A percentile compares a stretch with the other conserved stretches of the same genome.
These are phyloP conservation scores for Trametes coccinea DNA, from an alignment of 768 basidiomycete genomes.

Conservation along the genomic window DNA sequence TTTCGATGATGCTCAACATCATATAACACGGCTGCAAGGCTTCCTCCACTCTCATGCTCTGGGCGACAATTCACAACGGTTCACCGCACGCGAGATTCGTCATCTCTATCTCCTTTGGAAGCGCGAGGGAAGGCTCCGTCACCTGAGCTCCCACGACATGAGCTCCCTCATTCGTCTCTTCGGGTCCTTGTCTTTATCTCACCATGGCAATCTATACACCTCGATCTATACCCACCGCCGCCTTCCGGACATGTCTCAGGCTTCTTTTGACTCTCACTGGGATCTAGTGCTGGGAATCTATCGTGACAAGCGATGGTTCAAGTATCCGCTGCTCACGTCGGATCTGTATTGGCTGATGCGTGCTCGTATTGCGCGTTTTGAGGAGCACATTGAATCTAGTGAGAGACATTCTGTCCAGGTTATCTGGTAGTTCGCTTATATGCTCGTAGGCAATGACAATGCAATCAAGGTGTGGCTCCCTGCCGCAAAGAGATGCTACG, in stretches of 20 bases:
- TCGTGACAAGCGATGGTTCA: slow-evolving; percentile 43
- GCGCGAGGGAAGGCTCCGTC: slow-evolving; percentile 35
- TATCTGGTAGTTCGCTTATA: neutral
- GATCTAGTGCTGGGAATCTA: slow-evolving; percentile 46
- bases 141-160: slow-evolving; percentile 39
- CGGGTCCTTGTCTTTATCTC: slow-evolving; percentile 47
- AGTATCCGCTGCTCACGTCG: slow-evolving; percentile 35
- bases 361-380: slow-evolving; percentile 37
- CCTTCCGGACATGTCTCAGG: slow-evolving; percentile 29
- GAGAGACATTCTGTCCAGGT: neutral
- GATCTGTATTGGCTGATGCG: slow-evolving; percentile 68
- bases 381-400: neutral
- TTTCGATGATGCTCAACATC: too few species aligned
- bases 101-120: slow-evolving; percentile 30
- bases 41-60: slow-evolving; percentile 12
- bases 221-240: slow-evolving; percentile 32
- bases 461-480: neutral
- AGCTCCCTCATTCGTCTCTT: slow-evolving; percentile 48
- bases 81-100: slow-evolving; percentile 8
- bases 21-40: neutral
- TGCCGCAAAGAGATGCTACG: slow-evolving; percentile 43
- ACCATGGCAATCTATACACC: slow-evolving; percentile 29
- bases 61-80: slow-evolving; percentile 5
- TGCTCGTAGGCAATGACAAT: neutral
- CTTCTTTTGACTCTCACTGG: slow-evolving; percentile 45